Conservation (phyloP, 495 filamentous ascomycete species). For the Aspergillus biplanus region DNA sequence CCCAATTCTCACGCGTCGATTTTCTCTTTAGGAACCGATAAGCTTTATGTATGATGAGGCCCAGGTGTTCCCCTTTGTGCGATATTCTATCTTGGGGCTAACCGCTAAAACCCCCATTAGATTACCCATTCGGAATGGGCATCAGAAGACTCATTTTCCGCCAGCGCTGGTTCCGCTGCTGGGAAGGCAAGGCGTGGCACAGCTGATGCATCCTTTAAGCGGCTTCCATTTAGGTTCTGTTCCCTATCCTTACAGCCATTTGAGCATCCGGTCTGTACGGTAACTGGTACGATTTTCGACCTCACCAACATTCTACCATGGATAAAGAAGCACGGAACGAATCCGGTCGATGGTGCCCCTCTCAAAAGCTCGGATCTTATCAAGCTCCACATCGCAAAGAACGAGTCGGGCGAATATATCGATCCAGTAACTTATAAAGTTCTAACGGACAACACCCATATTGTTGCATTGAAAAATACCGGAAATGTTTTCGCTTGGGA, state of each 20-base stretch:
- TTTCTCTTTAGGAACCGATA: constrained; percentile 59
- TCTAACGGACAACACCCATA: constrained; percentile 96
- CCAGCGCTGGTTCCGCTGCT: constrained; percentile 72
- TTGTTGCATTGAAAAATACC: constrained; percentile 84
- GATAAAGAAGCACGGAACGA: constrained; percentile 90
- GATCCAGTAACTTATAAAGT: constrained; percentile 98
- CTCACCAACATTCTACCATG: constrained; percentile 85
- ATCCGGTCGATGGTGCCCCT: constrained; percentile 81
- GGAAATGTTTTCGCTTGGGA: constrained; percentile 97
- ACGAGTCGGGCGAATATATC: constrained; percentile 89
- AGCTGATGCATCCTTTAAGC: constrained; percentile 71
- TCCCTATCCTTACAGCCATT: constrained; percentile 93
- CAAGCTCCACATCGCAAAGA: constrained; percentile 88
- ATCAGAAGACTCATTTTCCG: constrained; percentile 82
- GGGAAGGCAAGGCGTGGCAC: constrained; percentile 49
- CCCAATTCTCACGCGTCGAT: constrained; percentile 17
- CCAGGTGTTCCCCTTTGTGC: constrained; percentile 5
- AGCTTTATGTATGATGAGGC: constrained; percentile 67
- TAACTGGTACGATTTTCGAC: constrained; percentile 80
- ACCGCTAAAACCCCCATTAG: constrained; percentile 34
- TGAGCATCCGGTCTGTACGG: constrained; percentile 80
- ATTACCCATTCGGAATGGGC: constrained; percentile 97
- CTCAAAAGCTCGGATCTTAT: constrained; percentile 83
- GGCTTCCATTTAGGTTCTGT: constrained; percentile 97
- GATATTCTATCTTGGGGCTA: constrained; percentile 10